These are phyloP conservation scores for Beta corolliflora DNA, from an alignment of 179 eudicot species.

Conservation along the genomic window DNA sequence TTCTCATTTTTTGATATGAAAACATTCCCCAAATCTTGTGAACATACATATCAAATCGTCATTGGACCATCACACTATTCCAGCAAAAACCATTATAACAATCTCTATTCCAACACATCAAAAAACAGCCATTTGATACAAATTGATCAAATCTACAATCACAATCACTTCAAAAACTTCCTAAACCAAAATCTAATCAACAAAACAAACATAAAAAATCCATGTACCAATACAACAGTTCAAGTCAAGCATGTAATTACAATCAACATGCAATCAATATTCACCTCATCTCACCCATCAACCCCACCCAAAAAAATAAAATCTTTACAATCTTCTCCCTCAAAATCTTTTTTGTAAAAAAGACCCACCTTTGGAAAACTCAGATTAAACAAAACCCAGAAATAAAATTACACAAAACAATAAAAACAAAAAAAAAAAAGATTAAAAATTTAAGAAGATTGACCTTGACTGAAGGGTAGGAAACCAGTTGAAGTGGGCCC, in stretches of 20 bases:
- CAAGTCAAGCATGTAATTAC: background rate
- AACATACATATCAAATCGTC: constrained; percentile 13
- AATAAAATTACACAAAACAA: constrained; percentile 2
- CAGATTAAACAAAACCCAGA: constrained; percentile 17
- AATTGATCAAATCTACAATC: background rate
- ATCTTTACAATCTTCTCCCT: constrained; percentile 4
- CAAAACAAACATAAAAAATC: background rate
- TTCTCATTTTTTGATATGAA: background rate
- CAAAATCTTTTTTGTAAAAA: background rate
- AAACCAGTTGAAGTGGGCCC: constrained; percentile 81
- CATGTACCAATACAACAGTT: background rate
- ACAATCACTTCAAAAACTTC: background rate
- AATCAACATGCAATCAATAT: constrained; percentile 31
- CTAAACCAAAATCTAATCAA: background rate
- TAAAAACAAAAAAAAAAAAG: background rate
- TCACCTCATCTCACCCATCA: background rate
- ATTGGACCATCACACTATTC: background rate
- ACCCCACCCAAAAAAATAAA: background rate
- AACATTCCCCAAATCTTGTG: background rate
- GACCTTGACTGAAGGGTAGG: constrained; percentile 74
- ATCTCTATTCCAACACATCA: background rate
- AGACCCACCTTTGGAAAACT: constrained; percentile 20
- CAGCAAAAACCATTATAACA: background rate
- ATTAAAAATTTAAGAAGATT: background rate
- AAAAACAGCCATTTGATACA: background rate